phyloP scores from a whole-genome alignment of 1,139 yeast species.

The Zygosaccharomyces pseudobailii region DNA sequence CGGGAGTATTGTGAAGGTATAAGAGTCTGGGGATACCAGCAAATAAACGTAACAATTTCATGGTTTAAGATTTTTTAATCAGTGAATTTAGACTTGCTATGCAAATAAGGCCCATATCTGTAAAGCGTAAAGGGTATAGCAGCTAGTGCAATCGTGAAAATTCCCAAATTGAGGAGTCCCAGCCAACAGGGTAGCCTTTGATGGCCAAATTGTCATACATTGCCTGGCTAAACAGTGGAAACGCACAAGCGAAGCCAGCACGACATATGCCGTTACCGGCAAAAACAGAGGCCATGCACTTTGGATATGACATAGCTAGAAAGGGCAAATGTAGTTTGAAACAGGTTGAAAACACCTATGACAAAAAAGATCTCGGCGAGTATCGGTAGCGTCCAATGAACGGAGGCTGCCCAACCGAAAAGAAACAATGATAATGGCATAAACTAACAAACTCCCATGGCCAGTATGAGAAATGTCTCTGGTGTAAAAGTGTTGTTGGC shows the following conservation, averaged over 20 bases:
- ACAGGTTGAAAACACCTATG: conserved; percentile 38
- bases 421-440: conserved; percentile 46
- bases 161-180: conserved; percentile 52
- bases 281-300: conserved; percentile 53
- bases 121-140: conserved; percentile 46
- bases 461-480: conserved; percentile 42
- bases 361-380: conserved; percentile 41
- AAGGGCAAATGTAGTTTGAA: conserved; percentile 37
- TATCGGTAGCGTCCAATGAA: conserved; percentile 43
- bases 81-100: conserved; percentile 45
- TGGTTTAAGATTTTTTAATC: conserved; percentile 7
- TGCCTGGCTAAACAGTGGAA: conserved; percentile 55
- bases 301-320: conserved; percentile 35
- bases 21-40: neutral
- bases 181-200: conserved; percentile 48
- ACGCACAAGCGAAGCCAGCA: conserved; percentile 52
- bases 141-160: conserved; percentile 41
- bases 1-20: neutral
- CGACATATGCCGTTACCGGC: conserved; percentile 53
- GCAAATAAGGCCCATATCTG: conserved; percentile 45
- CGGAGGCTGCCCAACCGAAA: conserved; percentile 48
- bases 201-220: conserved; percentile 46
- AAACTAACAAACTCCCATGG: conserved; percentile 42
- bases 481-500: conserved; percentile 34
- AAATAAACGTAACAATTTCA: neutral